Evolutionary conservation across 805 yeast species (phyloP), one percentile per base, ranked within the genome.

Genomic region (Dipodascus geniculatus): DNA sequence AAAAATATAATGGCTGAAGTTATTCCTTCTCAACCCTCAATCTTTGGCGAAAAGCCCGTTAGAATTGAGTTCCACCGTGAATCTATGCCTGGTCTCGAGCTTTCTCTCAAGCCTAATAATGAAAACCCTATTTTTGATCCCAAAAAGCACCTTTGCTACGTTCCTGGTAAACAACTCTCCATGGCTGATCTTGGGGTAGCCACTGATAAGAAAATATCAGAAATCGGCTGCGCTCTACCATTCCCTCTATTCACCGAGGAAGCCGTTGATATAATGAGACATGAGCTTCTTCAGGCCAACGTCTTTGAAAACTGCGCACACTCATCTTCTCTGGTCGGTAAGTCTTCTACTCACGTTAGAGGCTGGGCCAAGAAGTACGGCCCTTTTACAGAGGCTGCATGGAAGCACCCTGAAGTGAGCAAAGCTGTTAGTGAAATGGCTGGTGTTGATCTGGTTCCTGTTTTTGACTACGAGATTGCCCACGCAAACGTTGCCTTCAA

Each of bases 181-280:
- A 72, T 79, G 74, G 74, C 68, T 49, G 82, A 80, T 55, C 68
- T 80, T 54, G 80, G 79, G 0, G 64, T 74, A 54, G 60, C 72
- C 47, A 64, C 68, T 57, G 70, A 71, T 47, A 67, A 71, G 55
- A 81, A 78, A 62, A 76, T 80, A 52, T 72, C 80, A 22, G 74
- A 73, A 2, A 71, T 79, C 59, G 85, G 81, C 19, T 83, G 77
- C 22, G 70, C 77, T 53, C 81, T 76, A 53, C 82, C 85, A 1
- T 80, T 80, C 64, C 82, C 82, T 2, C 68, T 80, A 49, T 80
- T 80, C 66, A 78, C 82, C 1, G 77, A 77, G 28, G 83, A 80
- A 59, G 83, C 84, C 1, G 68, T 78, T 53, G 74, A 73, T 44
- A 74, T 80, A 49, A 79, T 80, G 83, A 75, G 77, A 65, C 74